phyloP scores from a whole-genome alignment of 441 rosid species.

The Iberis amara region DNA sequence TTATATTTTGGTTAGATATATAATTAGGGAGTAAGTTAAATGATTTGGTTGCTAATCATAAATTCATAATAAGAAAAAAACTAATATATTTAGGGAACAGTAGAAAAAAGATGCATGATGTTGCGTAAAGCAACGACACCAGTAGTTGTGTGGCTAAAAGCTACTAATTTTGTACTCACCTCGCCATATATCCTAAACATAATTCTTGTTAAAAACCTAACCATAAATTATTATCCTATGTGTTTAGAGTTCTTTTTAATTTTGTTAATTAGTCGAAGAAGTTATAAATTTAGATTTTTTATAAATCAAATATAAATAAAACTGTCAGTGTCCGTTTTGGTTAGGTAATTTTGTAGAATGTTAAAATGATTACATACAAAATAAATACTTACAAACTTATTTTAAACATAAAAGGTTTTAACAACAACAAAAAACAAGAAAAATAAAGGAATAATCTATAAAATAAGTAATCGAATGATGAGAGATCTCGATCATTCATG shows the following conservation, averaged over 20 bases:
- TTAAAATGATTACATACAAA: no score
- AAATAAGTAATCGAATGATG: no score
- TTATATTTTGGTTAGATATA: slow-evolving; percentile 7
- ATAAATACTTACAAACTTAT: no score
- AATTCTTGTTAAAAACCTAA: not conserved
- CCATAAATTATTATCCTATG: no score
- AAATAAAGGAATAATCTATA: no score
- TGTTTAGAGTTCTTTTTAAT: not conserved
- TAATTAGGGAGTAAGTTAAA: slow-evolving; percentile 28
- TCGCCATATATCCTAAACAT: slow-evolving; percentile 17
- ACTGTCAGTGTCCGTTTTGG: no score
- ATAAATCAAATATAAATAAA: not conserved
- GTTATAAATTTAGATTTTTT: no score
- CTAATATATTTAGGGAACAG: slow-evolving; percentile 5
- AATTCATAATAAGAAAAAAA: not conserved
- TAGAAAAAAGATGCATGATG: slow-evolving; percentile 30
- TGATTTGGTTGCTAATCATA: slow-evolving; percentile 29
- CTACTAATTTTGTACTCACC: slow-evolving; percentile 28
- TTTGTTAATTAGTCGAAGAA: not conserved
- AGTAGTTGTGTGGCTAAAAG: slow-evolving; percentile 28
- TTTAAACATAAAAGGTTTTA: no score
- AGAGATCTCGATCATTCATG: no score
- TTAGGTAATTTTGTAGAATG: no score
- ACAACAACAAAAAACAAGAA: no score
- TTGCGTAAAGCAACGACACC: slow-evolving; percentile 39